These are phyloP conservation scores for Penicillium bialowiezense DNA, from an alignment of 495 filamentous ascomycete genomes.

Conservation along the genomic window DNA sequence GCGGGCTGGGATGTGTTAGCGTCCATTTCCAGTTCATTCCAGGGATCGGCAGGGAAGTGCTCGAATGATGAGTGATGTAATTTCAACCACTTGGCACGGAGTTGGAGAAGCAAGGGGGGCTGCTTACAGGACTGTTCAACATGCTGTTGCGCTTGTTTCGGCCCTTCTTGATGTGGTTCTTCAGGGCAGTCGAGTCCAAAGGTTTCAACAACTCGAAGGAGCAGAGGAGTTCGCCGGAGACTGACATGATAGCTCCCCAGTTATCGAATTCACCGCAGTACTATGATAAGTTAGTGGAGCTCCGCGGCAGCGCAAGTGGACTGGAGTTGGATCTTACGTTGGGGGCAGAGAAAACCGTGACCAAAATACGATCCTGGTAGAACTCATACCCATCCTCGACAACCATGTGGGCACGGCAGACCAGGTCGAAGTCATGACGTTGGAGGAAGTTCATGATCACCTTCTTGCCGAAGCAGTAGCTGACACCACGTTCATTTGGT, in stretches of 20 bases:
- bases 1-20: conserved; percentile 39
- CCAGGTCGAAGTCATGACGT: conserved; percentile 93
- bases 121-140: conserved; percentile 85
- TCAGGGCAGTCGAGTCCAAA: conserved; percentile 91
- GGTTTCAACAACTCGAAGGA: conserved; percentile 97
- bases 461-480: conserved; percentile 98
- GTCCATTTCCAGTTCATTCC: conserved; percentile 4
- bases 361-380: conserved; percentile 91
- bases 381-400: conserved; percentile 99
- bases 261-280: conserved; percentile 99
- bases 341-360: conserved; percentile 96
- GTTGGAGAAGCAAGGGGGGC: conserved; percentile 27
- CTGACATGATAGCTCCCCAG: conserved; percentile 98
- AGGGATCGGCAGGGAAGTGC: too few relatives aligned
- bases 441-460: conserved; percentile 97
- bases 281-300: conserved; percentile 43
- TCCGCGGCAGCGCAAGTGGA: background rate
- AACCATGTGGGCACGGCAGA: conserved; percentile 98
- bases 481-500: conserved; percentile 93
- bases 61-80: conserved; percentile 19
- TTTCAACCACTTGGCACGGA: conserved; percentile 26
- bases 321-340: conserved; percentile 64
- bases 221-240: conserved; percentile 88
- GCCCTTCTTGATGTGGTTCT: conserved; percentile 99
- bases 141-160: conserved; percentile 87